Base-by-base conservation (phyloP, 805 yeast species). In the Metschnikowia aberdeeniae region DNA sequence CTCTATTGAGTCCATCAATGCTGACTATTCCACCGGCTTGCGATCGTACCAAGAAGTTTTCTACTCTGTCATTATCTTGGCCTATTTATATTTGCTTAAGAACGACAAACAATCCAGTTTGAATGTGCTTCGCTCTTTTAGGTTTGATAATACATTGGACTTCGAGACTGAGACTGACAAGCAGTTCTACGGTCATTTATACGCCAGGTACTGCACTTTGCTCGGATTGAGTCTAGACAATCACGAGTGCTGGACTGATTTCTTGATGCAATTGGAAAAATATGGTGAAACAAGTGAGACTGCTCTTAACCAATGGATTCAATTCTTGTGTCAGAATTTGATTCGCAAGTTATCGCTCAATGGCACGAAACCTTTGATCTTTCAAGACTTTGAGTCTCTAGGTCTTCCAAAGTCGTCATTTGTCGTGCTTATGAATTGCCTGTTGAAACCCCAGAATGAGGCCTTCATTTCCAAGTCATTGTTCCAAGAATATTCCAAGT, bases 281-380 rank as follows among this genome's bases (percentile, higher is more conserved):
- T 44, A 46, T 29, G 54, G 55, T 12, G 44, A 43, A 6, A 62
- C 61, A 47, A 58, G 67, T 10, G 64, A 66, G 34, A 61, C 69
- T 9, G 64, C 69, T 4, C 67, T 66, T 6, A 61, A 60, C 38
- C 47, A 57, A 31, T 71, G 76, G 76, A 52, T 62, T 9, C 64
- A 61, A 14, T 49, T 60, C 14, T 50, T 70, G 28, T 59, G 57
- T 45, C 50, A 35, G 22, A 51, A 49, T 43, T 53, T 62, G 10
- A 54, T 62, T 8, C 27, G 31, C 17, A 41, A 39, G 17, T 54
- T 59, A 43, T 50, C 61, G 8, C 44, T 46, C 13, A 52, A 51
- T 19, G 64, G 60, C 4, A 42, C 31, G 13, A 46, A 10, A 5
- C 56, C 55, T 3, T 39, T 55, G 22, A 42, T 46, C 2, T 53